Conservation (phyloP, 2,329 filamentous ascomycete species). For the Aspergillus uvarum region DNA sequence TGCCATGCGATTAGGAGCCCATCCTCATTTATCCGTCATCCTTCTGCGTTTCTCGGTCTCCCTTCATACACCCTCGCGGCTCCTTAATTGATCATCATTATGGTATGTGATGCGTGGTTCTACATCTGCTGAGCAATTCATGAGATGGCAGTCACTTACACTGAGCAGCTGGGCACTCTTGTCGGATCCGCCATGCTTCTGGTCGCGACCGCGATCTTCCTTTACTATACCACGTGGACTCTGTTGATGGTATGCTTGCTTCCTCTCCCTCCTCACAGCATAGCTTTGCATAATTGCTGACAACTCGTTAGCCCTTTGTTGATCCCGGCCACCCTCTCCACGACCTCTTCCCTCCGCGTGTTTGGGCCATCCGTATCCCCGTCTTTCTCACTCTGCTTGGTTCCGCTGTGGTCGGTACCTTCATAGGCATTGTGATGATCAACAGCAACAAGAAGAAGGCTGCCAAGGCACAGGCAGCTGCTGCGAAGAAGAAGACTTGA, state of each 20-base stretch:
- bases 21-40: not conserved
- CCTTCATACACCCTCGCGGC: not conserved
- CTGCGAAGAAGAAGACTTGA: slow-evolving; percentile 81
- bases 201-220: slow-evolving; percentile 69
- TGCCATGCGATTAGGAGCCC: not conserved
- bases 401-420: slow-evolving; percentile 90
- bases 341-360: slow-evolving; percentile 90
- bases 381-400: slow-evolving; percentile 93
- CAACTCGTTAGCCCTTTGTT: slow-evolving; percentile 76
- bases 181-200: slow-evolving; percentile 74
- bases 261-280: too few relatives aligned
- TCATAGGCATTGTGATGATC: slow-evolving; percentile 97
- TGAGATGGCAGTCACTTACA: slow-evolving; percentile 8
- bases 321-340: slow-evolving; percentile 92
- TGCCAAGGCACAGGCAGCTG: slow-evolving; percentile 77
- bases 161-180: slow-evolving; percentile 79
- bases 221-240: slow-evolving; percentile 98
- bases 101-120: slow-evolving; percentile 19
- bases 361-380: slow-evolving; percentile 98
- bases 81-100: slow-evolving; percentile 22
- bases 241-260: slow-evolving; percentile 75
- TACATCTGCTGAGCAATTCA: not conserved
- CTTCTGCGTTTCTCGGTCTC: not conserved
- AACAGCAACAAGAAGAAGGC: slow-evolving; percentile 97
- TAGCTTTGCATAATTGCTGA: not conserved